Evolutionary conservation across 108 stramenopile species (phyloP).

Genomic region (Mayamaea pseudoterrestris): DNA sequence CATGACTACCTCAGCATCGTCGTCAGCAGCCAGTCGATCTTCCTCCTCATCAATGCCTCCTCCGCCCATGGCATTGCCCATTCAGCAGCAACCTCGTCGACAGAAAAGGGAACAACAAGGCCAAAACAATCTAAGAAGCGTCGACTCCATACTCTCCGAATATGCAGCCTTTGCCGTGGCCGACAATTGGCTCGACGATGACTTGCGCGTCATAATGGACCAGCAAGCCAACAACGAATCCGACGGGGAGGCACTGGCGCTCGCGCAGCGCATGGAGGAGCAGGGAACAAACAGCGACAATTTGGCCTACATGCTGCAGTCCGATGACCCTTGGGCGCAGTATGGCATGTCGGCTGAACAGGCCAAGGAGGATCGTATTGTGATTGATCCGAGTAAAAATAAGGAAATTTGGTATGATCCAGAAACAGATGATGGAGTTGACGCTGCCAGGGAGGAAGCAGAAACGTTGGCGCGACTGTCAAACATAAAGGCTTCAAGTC

Average conservation of each 20-base stretch:
- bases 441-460: slow-evolving; percentile 27
- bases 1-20: not conserved
- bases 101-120: slow-evolving; percentile 1
- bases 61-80: not conserved
- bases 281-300: slow-evolving; percentile 24
- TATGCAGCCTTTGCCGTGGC: slow-evolving; percentile 37
- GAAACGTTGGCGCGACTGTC: slow-evolving; percentile 41
- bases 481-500: slow-evolving; percentile 21
- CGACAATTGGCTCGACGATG: slow-evolving; percentile 68
- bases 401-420: slow-evolving; percentile 1
- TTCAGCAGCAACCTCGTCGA: not conserved
- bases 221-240: slow-evolving; percentile 27
- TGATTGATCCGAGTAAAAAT: slow-evolving; percentile 1
- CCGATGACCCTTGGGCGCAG: slow-evolving; percentile 62
- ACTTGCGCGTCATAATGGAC: slow-evolving; percentile 22
- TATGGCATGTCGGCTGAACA: slow-evolving; percentile 3
- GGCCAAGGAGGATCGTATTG: not conserved
- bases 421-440: slow-evolving; percentile 3
- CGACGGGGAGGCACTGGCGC: slow-evolving; percentile 18
- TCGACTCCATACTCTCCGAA: slow-evolving; percentile 44
- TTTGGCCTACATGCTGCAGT: slow-evolving; percentile 9
- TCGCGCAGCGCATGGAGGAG: slow-evolving; percentile 27
- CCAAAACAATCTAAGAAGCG: slow-evolving; percentile 24
- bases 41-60: slow-evolving; percentile 1
- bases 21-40: not conserved